Conservation (phyloP, 108 stramenopile species). For the Skeletonema costatum region DNA sequence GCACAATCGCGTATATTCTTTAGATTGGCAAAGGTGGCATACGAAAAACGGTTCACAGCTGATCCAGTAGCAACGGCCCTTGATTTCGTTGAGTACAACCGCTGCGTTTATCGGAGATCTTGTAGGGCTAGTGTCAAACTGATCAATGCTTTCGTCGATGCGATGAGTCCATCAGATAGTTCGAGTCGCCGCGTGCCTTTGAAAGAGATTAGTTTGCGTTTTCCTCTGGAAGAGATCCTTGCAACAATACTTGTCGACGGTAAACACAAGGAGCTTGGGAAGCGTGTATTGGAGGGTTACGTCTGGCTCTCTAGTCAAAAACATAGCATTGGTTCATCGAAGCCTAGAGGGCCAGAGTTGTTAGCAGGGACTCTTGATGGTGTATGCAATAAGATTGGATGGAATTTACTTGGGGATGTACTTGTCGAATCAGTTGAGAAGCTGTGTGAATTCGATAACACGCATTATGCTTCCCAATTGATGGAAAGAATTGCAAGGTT, state of each 20-base stretch:
- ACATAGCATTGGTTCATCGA: neutral
- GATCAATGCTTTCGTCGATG: constrained; percentile 5
- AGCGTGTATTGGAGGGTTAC: constrained; percentile 1
- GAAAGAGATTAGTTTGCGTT: neutral
- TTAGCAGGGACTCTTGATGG: neutral
- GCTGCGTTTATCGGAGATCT: neutral
- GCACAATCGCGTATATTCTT: neutral
- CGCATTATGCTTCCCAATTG: neutral
- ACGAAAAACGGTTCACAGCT: neutral
- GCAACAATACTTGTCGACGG: neutral
- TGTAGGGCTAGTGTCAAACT: neutral
- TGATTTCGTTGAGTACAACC: neutral
- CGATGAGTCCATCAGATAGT: neutral
- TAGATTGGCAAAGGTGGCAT: neutral
- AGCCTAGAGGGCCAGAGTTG: neutral
- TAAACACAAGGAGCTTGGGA: neutral
- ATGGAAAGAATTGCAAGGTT: neutral
- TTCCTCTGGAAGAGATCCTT: neutral
- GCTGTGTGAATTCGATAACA: neutral
- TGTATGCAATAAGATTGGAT: constrained; percentile 7
- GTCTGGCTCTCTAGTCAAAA: constrained; percentile 5
- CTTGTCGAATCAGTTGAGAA: constrained; percentile 6
- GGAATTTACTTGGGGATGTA: neutral
- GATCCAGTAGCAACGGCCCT: neutral
- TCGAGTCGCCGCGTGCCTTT: neutral